Percentiles rank a stretch among this genome's conserved stretches.
phyloP scores from a whole-genome alignment of 2,329 filamentous ascomycete genomes.

The Aspergillus pseudoviridinutans region DNA sequence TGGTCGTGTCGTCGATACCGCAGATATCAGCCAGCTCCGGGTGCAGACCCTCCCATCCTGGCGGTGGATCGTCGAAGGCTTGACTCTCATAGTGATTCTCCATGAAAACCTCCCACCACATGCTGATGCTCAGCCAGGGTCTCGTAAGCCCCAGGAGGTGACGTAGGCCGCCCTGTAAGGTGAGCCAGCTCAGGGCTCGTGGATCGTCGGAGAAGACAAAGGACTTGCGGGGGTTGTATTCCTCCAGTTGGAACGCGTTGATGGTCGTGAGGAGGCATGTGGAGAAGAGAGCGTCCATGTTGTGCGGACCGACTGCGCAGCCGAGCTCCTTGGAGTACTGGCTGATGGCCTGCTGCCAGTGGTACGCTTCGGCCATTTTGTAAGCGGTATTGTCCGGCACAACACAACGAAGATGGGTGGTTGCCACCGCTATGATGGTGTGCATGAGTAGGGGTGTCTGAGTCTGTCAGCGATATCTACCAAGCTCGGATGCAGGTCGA shows the following conservation, averaged over 20 bases:
- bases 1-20: conserved; percentile 26
- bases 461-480: background rate
- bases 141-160: conserved; percentile 24
- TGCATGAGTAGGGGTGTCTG: conserved; percentile 39
- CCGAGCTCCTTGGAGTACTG: conserved; percentile 33
- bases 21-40: conserved; percentile 33
- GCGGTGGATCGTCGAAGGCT: conserved; percentile 25
- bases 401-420: conserved; percentile 27
- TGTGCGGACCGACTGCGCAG: conserved; percentile 20
- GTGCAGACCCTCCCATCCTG: conserved; percentile 26
- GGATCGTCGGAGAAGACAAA: conserved; percentile 34
- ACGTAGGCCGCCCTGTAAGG: conserved; percentile 32
- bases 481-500: background rate
- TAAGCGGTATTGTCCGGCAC: conserved; percentile 23
- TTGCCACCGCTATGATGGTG: conserved; percentile 30
- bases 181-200: conserved; percentile 33
- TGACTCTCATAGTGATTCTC: conserved; percentile 18
- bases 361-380: conserved; percentile 30
- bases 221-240: conserved; percentile 29
- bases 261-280: conserved; percentile 35
- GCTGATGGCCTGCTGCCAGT: conserved; percentile 36
- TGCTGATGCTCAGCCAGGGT: conserved; percentile 28
- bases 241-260: conserved; percentile 29
- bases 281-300: conserved; percentile 38
- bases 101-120: conserved; percentile 33